Evolutionary conservation across 2,329 filamentous ascomycete species (phyloP), one percentile per base, ranked within the genome.

Genomic region (Colletotrichum orbiculare): DNA sequence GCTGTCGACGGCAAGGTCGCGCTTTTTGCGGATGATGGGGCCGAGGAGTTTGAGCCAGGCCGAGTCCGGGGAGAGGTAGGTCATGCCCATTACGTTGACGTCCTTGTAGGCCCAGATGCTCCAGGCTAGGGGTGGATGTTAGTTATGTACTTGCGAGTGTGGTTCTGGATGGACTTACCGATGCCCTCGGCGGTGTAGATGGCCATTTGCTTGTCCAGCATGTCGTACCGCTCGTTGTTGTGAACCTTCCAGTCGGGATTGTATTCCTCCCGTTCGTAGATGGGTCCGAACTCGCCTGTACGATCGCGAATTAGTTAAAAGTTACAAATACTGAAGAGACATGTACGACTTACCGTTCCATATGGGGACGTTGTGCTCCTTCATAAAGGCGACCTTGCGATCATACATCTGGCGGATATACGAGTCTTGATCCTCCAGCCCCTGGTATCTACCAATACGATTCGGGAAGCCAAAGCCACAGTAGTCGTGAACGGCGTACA

Each of bases 1-100:
- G 12, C 78, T 79, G 69, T 87, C 85, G 3, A 87, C 74, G 53
- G 83, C 81, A 13, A 85, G 75, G 0, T 71, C 69, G 15, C 79
- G 77, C 71, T 88, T 87, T 74, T 86, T 87, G 48, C 80, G 79
- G 2, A 87, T 72, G 68, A 87, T 85, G 0, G 81, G 79, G 33
- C 77, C 70, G 48, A 87, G 79, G 2, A 81, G 79, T 42, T 76
- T 77, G 68, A 84, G 84, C 74, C 83, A 85, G 13, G 76, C 71
- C 25, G 76, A 80, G 15, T 80, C 70, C 0, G 79, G 77, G 12
- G 73, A 73, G 1, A 79, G 77, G 61, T 83, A 80, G 2, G 84
- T 77, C 83, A 85, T 85, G 7, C 83, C 83, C 71, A 85, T 83
- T 15, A 82, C 76, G 1, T 83, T 82, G 64, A 85, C 81, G 64